phyloP scores from a whole-genome alignment of 1,139 yeast genomes.

The Suhomyces panamericanus region DNA sequence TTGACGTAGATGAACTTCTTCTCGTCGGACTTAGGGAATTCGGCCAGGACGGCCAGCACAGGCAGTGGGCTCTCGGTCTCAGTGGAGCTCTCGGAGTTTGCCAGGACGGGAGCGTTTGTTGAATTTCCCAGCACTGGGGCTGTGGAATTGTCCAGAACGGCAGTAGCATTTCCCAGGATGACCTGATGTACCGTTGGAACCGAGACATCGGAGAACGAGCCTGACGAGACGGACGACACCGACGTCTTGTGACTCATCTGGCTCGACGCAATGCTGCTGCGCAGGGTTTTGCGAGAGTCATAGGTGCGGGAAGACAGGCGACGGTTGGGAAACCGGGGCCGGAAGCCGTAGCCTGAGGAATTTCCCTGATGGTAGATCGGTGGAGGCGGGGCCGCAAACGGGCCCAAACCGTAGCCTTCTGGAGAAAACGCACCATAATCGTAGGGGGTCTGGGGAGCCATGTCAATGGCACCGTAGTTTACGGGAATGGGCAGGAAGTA shows the following conservation, averaged over 20 bases:
- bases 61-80: no score
- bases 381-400: neutral
- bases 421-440: neutral
- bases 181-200: neutral
- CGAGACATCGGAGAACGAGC: neutral
- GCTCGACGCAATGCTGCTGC: slow-evolving; percentile 13
- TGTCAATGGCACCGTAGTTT: neutral
- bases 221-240: slow-evolving; percentile 13
- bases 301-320: slow-evolving; percentile 12
- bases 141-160: no score
- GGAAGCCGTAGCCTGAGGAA: neutral
- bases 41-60: no score
- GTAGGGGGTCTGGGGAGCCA: neutral
- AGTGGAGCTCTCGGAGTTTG: no score
- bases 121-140: no score
- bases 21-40: slow-evolving; percentile 4
- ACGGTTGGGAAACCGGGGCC: slow-evolving; percentile 12
- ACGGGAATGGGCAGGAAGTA: neutral
- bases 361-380: neutral
- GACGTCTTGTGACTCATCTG: slow-evolving; percentile 12
- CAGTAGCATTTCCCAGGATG: no score
- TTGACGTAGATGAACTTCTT: slow-evolving; percentile 23
- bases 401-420: neutral
- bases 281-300: slow-evolving; percentile 16
- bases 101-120: no score